phyloP scores from a whole-genome alignment of 2,329 filamentous ascomycete species.

The Scortechinia acanthostroma region DNA sequence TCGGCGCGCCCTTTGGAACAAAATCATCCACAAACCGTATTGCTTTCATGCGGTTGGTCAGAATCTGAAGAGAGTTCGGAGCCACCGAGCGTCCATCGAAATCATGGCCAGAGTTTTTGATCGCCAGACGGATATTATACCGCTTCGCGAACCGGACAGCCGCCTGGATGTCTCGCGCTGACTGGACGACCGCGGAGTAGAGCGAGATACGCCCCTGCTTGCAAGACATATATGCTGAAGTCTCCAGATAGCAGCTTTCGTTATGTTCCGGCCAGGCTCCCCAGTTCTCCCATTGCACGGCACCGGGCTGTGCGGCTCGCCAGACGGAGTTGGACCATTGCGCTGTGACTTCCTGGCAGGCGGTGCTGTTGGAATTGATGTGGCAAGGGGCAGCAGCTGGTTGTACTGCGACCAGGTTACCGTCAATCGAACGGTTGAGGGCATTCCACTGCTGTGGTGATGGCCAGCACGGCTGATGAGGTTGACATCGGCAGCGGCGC shows the following conservation, averaged over 20 bases:
- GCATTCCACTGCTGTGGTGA: slow-evolving; percentile 18
- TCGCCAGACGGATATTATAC: slow-evolving; percentile 18
- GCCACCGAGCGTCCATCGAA: slow-evolving; percentile 20
- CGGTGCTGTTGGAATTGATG: slow-evolving; percentile 9
- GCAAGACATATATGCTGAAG: slow-evolving; percentile 12
- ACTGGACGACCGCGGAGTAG: slow-evolving; percentile 22
- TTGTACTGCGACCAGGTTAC: slow-evolving; percentile 20
- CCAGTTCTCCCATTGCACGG: slow-evolving; percentile 26
- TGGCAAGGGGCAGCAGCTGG: slow-evolving; percentile 21
- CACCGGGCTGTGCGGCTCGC: slow-evolving; percentile 21
- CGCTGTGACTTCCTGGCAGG: slow-evolving; percentile 10
- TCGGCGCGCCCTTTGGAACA: slow-evolving; percentile 4
- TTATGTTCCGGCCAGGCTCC: slow-evolving; percentile 23
- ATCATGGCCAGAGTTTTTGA: slow-evolving; percentile 26
- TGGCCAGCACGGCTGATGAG: too few relatives aligned
- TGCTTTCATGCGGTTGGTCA: slow-evolving; percentile 19
- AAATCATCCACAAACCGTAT: slow-evolving; percentile 16
- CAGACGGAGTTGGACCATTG: slow-evolving; percentile 17
- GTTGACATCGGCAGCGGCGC: too few relatives aligned
- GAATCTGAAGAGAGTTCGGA: slow-evolving; percentile 21
- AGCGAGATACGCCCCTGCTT: slow-evolving; percentile 23
- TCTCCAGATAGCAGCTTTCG: slow-evolving; percentile 23
- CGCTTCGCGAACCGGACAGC: slow-evolving; percentile 22
- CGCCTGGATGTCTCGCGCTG: slow-evolving; percentile 20
- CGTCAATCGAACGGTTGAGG: slow-evolving; percentile 23